phyloP scores from a whole-genome alignment of 192 early-diverging fungal species.

The Umbelopsis ramanniana region DNA sequence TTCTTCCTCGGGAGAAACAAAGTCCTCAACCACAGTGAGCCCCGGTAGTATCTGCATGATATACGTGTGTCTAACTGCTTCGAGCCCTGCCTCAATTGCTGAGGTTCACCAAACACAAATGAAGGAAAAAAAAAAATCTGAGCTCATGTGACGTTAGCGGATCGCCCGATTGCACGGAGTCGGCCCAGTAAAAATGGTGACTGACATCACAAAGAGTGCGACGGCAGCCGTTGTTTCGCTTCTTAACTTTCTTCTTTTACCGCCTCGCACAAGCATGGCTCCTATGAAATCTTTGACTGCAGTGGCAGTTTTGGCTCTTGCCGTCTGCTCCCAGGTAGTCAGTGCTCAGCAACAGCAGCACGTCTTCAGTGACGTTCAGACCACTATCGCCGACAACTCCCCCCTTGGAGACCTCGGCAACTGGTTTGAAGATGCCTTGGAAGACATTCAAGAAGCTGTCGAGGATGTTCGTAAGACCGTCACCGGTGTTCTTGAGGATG shows the following conservation, averaged over 20 bases:
- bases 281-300: conserved; percentile 18
- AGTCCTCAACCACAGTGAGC: conserved; percentile 48
- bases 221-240: neutral
- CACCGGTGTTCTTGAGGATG: conserved; percentile 32
- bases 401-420: conserved; percentile 2
- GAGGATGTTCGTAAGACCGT: conserved; percentile 14
- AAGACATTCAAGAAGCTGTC: neutral
- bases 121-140: neutral
- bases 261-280: neutral
- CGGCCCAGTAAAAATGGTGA: neutral
- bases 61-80: neutral
- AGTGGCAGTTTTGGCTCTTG: conserved; percentile 1
- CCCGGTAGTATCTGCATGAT: conserved; percentile 35
- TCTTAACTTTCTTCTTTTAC: conserved; percentile 6
- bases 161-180: conserved; percentile 8
- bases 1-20: conserved; percentile 56
- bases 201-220: neutral
- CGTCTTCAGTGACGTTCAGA: neutral
- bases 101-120: no score
- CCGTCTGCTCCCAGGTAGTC: neutral
- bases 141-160: conserved; percentile 1
- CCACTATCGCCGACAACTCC: neutral
- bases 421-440: neutral
- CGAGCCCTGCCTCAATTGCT: neutral
- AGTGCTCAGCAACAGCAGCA: conserved; percentile 1